phyloP scores from a whole-genome alignment of 495 filamentous ascomycete species.

The Xylaria venustula region DNA sequence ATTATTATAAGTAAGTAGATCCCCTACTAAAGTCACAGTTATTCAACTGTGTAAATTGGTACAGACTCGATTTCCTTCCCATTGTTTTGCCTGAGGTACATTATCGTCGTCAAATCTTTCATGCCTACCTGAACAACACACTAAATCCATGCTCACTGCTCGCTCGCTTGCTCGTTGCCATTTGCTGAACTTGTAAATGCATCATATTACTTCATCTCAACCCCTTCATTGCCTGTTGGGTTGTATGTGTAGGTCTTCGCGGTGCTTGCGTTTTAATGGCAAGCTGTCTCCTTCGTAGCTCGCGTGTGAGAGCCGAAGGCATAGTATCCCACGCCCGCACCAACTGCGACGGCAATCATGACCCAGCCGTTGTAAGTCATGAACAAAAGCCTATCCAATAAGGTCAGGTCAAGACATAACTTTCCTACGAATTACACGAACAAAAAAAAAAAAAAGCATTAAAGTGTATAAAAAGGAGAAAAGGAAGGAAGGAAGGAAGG shows the following conservation, averaged over 20 bases:
- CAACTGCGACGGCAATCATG: conserved; percentile 87
- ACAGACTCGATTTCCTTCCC: too few species aligned
- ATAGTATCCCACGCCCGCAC: conserved; percentile 86
- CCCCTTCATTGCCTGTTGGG: not conserved
- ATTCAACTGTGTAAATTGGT: too few species aligned
- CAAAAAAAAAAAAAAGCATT: too few species aligned
- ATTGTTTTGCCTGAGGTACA: too few species aligned
- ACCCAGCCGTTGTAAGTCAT: conserved; percentile 99
- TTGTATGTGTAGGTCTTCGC: too few species aligned
- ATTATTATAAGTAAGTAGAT: too few species aligned
- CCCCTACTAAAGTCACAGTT: too few species aligned
- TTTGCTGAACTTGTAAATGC: not conserved
- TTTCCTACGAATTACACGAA: not conserved
- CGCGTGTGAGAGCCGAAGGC: conserved; percentile 69
- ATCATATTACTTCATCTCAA: not conserved
- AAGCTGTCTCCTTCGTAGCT: conserved; percentile 80
- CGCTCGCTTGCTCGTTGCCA: not conserved
- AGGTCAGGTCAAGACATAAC: not conserved
- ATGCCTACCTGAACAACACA: too few species aligned
- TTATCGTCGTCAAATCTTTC: not conserved
- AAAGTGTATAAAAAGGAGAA: too few species aligned
- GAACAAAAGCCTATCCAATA: conserved; percentile 76
- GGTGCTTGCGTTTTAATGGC: conserved; percentile 61
- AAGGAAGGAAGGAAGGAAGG: too few species aligned
- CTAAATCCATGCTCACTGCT: not conserved